Evolutionary conservation across 1,284 basidiomycete species (phyloP).

Genomic region (Ustilago crameri): DNA sequence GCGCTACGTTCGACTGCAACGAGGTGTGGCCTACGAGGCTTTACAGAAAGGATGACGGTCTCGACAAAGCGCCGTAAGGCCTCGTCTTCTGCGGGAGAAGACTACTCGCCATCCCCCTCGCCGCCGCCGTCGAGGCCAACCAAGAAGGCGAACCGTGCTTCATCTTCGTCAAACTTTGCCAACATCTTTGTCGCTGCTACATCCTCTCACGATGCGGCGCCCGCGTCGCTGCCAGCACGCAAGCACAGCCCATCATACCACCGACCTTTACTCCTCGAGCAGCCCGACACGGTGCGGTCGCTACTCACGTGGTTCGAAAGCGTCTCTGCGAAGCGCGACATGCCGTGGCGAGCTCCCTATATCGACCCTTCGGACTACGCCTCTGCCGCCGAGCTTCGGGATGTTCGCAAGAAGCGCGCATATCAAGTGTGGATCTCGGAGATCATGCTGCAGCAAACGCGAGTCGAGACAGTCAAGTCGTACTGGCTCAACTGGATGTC

Average conservation of each 20-base stretch:
- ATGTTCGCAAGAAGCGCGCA: slow-evolving; percentile 68
- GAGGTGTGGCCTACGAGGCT: slow-evolving; percentile 1
- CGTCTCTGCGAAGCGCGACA: slow-evolving; percentile 76
- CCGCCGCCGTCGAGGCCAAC: slow-evolving; percentile 9
- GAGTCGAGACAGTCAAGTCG: slow-evolving; percentile 60
- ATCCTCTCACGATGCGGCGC: neutral
- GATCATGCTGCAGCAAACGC: slow-evolving; percentile 97
- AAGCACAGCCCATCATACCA: slow-evolving; percentile 46
- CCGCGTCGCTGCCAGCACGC: slow-evolving; percentile 27
- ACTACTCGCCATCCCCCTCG: slow-evolving; percentile 24
- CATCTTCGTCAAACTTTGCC: slow-evolving; percentile 9
- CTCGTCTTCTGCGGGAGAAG: slow-evolving; percentile 3
- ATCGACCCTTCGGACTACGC: slow-evolving; percentile 61
- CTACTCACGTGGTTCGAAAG: slow-evolving; percentile 75
- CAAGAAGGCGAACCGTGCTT: slow-evolving; percentile 14
- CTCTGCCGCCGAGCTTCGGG: slow-evolving; percentile 70
- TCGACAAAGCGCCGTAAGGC: slow-evolving; percentile 21
- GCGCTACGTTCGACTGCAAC: neutral
- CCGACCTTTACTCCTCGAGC: slow-evolving; percentile 46
- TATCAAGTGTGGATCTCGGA: slow-evolving; percentile 86
- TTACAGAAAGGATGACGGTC: slow-evolving; percentile 13
- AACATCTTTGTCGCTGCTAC: slow-evolving; percentile 9
- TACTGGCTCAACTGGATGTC: slow-evolving; percentile 65
- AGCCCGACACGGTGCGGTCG: slow-evolving; percentile 18
- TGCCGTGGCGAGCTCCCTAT: slow-evolving; percentile 86